Base-by-base conservation (phyloP, 2,329 filamentous ascomycete genomes). In the Gaeumannomyces tritici region DNA sequence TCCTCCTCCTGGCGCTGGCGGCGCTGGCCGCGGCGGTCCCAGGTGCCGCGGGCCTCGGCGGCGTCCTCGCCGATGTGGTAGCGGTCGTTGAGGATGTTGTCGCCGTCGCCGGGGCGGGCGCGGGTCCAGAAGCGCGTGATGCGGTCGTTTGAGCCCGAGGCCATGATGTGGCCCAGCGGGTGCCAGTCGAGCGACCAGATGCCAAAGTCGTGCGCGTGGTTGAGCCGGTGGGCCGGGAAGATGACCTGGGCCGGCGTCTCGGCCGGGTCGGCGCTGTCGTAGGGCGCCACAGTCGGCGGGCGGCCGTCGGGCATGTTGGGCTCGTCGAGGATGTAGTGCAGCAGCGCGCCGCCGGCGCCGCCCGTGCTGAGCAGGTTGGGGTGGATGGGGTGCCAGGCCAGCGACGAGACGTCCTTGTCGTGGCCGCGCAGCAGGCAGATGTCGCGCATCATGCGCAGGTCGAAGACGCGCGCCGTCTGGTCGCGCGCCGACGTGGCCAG, bases 171-270 rank as follows among this genome's bases (percentile, higher is more conserved):
- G 31, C 95, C 95, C 0, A 98, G 82, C 0, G 95, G 95, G 72
- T 99, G 95, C 93, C 95, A 99, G 77, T 97, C 93, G 60, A 99
- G 83, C 24, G 93, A 96, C 95, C 95, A 99, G 66, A 99, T 95
- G 24, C 92, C 91, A 72, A 93, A 96, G 68, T 96, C 90, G 73
- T 99, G 95, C 0, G 95, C 95, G 70, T 88, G 93, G 9, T 89
- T 86, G 35, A 97, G 77, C 70, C 87, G 89, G 77, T 98, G 93
- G 4, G 92, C 91, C 1, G 95, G 95, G 72, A 91, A 91, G 65
- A 99, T 90, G n/a, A 91, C 89, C 74, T 97, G 93, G 0, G 91
- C 87, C 0, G 92, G 88, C 0, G 91, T 89, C 59, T 89, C 90
- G 28, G 84, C 76, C 7, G 91, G 91, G 69, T 96, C 92, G 1